Conservation (phyloP, 176 grass and related monocot species). For the Themeda triandra region DNA sequence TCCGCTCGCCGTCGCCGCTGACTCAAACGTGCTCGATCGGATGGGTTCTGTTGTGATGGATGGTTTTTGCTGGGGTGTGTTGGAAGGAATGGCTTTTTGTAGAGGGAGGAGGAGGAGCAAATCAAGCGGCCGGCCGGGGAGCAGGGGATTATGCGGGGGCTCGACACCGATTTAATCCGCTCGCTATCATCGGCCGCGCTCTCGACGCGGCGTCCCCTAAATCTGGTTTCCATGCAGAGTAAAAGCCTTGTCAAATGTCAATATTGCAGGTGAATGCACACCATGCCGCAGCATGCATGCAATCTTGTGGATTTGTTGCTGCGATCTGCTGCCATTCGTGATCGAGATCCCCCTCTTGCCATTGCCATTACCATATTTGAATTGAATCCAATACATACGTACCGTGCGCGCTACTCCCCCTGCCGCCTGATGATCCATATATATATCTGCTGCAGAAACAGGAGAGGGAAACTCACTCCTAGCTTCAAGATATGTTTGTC, state of each 20-base stretch:
- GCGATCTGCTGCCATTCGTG: not conserved
- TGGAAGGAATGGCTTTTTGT: not conserved
- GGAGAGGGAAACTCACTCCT: not conserved
- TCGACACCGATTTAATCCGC: not conserved
- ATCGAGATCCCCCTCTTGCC: not conserved
- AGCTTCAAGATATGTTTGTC: not conserved
- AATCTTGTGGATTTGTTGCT: not conserved
- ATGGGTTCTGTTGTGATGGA: not conserved
- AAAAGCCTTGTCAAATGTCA: not conserved
- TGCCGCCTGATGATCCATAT: not conserved
- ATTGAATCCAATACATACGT: not conserved
- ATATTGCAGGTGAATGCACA: not conserved
- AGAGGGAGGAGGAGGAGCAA: not conserved
- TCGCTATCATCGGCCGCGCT: not conserved
- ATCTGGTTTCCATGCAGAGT: not conserved
- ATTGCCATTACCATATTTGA: not conserved
- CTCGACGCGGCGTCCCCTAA: not conserved
- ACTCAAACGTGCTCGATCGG: no score
- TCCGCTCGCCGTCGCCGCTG: not conserved
- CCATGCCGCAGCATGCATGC: not conserved
- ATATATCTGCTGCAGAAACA: not conserved
- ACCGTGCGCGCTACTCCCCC: not conserved
- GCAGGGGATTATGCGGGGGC: constrained; percentile 2
- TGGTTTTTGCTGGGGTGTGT: not conserved
- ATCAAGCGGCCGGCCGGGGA: not conserved